Evolutionary conservation across 805 yeast species (phyloP), one percentile per base, ranked within the genome.

Genomic region (Metschnikowia vanudenii): DNA sequence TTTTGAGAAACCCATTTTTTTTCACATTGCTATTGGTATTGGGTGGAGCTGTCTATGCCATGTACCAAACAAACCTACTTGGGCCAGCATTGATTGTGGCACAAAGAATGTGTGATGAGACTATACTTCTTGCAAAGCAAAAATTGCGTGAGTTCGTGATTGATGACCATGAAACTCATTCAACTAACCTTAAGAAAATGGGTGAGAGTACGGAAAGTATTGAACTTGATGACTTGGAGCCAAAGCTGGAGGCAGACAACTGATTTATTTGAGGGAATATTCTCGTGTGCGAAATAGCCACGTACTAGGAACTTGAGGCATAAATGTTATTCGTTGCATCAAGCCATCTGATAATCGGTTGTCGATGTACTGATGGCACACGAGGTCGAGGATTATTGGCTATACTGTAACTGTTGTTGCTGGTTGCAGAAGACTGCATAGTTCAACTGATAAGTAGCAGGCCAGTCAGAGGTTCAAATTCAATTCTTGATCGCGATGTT

Each of bases 1-100:
- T 94, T 14, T 60, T 94, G 37, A 78, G 95, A 52, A 91, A 88
- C 61, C 97, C 99, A 43, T 58, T 92, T n/a, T 78, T 86, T 55
- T 81, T 91, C 53, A 73, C 86, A 5, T 62, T 90, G 40, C 57
- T 79, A 1, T 61, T 91, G 37, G 41, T 89, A 10, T 37, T 75
- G 1, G 78, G 78, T 1, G 88, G 86, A 0, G 85, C 80, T 1
- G 61, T 76, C 1, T 88, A 85, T 61, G 76, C 86, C 41, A 75
- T 89, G 49, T 84, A 87, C 60, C 77, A 75, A 46, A 73, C 85
- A 62, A 85, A 85, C 53, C 68, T 92, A 63, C 78, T 92, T 70
- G 84, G 85, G 5, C 96, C 97, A 0, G 82, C 91, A 10, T 53
- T 79, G 42, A 69, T 75, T 32, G 81, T 90, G 19, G 77, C 69